These are phyloP conservation scores for Colletotrichum navitas DNA, from an alignment of 2,329 filamentous ascomycete genomes.

Conservation along the genomic window DNA sequence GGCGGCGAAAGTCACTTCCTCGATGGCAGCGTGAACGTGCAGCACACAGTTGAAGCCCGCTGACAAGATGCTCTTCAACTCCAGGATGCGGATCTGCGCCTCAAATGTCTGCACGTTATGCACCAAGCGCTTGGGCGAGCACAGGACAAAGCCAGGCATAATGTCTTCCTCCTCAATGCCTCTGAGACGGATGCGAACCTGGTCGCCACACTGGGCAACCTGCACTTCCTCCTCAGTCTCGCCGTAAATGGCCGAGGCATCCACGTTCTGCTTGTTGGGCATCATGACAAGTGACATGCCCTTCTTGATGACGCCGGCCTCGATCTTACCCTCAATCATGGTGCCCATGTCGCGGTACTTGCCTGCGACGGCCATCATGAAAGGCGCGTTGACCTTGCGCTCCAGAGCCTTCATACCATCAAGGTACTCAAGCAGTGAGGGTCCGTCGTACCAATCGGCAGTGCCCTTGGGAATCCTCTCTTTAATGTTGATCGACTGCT, in stretches of 20 bases:
- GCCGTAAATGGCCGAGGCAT: slow-evolving; percentile 88
- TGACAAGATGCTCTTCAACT: slow-evolving; percentile 92
- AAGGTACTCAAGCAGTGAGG: slow-evolving; percentile 94
- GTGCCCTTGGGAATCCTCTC: slow-evolving; percentile 82
- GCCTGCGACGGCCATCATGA: slow-evolving; percentile 98
- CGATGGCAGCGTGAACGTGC: slow-evolving; percentile 96
- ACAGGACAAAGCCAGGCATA: slow-evolving; percentile 93
- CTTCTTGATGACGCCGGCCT: slow-evolving; percentile 95
- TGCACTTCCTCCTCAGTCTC: slow-evolving; percentile 94
- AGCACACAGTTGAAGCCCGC: slow-evolving; percentile 98
- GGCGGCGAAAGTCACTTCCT: slow-evolving; percentile 92
- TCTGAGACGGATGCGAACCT: slow-evolving; percentile 90
- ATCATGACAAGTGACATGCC: slow-evolving; percentile 89
- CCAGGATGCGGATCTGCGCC: slow-evolving; percentile 94
- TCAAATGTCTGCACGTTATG: slow-evolving; percentile 92
- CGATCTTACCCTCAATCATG: slow-evolving; percentile 97
- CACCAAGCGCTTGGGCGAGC: slow-evolving; percentile 92
- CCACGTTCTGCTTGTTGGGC: slow-evolving; percentile 88
- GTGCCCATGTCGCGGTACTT: slow-evolving; percentile 99
- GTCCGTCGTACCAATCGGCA: slow-evolving; percentile 87
- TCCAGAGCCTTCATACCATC: slow-evolving; percentile 93
- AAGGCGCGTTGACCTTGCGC: slow-evolving; percentile 95
- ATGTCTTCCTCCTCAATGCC: slow-evolving; percentile 99
- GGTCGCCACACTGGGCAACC: slow-evolving; percentile 89
- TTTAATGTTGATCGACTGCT: slow-evolving; percentile 89